phyloP scores from a whole-genome alignment of 352 stramenopile species.

The Pythium phragmitis region DNA sequence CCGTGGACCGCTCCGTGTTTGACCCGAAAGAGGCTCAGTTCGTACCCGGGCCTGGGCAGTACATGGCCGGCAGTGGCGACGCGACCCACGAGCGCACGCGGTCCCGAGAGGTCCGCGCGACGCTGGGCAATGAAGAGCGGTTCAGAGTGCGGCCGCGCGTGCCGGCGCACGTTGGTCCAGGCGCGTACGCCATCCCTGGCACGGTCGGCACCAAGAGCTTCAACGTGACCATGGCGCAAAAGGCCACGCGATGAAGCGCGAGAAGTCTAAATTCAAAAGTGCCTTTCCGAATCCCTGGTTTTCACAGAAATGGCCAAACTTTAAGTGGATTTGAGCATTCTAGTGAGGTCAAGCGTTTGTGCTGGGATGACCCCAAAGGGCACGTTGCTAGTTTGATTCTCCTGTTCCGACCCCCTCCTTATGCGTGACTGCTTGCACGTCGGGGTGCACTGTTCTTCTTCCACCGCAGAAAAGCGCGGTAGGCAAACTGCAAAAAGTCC shows the following conservation, averaged over 20 bases:
- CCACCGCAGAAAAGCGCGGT: conserved; percentile 66
- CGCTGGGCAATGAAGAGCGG: conserved; percentile 30
- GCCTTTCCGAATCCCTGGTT: neutral
- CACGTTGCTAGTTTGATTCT: too few species aligned
- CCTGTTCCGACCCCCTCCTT: neutral
- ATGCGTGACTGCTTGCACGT: conserved; percentile 6
- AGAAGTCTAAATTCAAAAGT: neutral
- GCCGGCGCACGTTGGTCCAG: conserved; percentile 32
- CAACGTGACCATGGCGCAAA: conserved; percentile 37
- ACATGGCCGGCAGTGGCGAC: neutral
- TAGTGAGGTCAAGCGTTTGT: neutral
- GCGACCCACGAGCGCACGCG: conserved; percentile 18
- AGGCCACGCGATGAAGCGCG: neutral
- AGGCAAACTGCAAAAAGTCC: conserved; percentile 83
- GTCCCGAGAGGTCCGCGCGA: conserved; percentile 21
- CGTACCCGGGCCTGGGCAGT: conserved; percentile 33
- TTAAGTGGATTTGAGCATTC: conserved; percentile 2
- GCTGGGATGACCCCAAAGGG: too few species aligned
- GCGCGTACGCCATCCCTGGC: conserved; percentile 32
- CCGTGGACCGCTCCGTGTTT: conserved; percentile 23
- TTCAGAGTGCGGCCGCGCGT: conserved; percentile 30
- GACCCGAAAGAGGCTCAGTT: conserved; percentile 24
- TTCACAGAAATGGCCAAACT: too few species aligned
- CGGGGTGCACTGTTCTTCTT: conserved; percentile 37
- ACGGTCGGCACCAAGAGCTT: conserved; percentile 42